These are phyloP conservation scores for Plasmodium sp. DNA, from an alignment of 169 alveolate genomes.

Conservation along the genomic window DNA sequence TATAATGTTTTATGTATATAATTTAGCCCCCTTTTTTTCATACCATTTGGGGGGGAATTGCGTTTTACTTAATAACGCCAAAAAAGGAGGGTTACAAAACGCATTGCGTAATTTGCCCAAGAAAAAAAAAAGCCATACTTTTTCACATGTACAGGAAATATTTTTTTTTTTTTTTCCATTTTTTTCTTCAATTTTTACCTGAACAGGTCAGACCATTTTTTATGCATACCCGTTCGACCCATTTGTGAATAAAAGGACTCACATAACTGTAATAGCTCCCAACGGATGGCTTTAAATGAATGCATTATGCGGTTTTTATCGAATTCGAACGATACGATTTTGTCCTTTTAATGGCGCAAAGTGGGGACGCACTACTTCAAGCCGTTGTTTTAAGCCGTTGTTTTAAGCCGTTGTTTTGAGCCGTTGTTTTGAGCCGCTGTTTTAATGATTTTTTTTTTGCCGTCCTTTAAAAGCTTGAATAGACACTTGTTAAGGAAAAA, in stretches of 20 bases:
- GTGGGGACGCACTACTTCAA: not conserved
- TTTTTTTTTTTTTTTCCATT: not conserved
- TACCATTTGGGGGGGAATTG: not conserved
- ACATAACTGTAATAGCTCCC: not conserved
- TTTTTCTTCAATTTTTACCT: slow-evolving; percentile 2
- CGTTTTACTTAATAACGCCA: not conserved
- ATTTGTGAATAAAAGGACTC: not conserved
- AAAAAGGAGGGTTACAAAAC: not conserved
- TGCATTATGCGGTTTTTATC: not conserved
- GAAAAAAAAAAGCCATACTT: not conserved
- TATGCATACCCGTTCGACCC: not conserved
- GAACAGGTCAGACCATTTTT: not conserved
- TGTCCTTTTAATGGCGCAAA: not conserved
- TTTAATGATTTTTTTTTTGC: not conserved
- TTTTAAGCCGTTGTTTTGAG: too few relatives aligned
- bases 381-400: not conserved
- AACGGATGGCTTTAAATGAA: not conserved
- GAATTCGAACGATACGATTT: not conserved
- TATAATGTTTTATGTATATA: not conserved
- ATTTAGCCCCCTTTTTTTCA: not conserved
- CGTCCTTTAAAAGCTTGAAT: not conserved
- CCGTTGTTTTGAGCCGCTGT: too few relatives aligned
- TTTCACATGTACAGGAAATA: not conserved
- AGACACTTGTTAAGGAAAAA: not conserved
- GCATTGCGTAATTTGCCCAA: not conserved